phyloP scores from a whole-genome alignment of 2,329 filamentous ascomycete species.

The Trichoderma cornu-damae region DNA sequence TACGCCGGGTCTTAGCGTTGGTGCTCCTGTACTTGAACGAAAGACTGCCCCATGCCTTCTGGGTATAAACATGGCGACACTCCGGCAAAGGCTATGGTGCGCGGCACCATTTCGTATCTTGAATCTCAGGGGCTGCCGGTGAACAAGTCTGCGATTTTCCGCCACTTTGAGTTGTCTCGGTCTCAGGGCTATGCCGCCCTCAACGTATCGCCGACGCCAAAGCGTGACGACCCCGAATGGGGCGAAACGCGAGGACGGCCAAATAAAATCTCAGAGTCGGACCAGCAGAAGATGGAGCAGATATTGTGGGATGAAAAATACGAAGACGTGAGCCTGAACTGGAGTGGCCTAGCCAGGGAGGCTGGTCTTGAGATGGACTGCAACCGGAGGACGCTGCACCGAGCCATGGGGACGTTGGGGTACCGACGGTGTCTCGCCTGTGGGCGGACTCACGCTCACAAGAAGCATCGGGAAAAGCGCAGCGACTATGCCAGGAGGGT shows the following conservation, averaged over 20 bases:
- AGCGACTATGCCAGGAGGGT: conserved; percentile 33
- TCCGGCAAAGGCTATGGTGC: conserved; percentile 37
- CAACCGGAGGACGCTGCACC: conserved; percentile 34
- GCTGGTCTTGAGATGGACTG: conserved; percentile 32
- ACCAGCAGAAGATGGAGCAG: conserved; percentile 35
- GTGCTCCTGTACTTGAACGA: no score
- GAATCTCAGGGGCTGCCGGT: conserved; percentile 36
- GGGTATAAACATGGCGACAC: conserved; percentile 37
- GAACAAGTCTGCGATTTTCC: conserved; percentile 39
- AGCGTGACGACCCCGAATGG: conserved; percentile 36
- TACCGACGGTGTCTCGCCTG: conserved; percentile 35
- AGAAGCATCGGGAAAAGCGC: conserved; percentile 31
- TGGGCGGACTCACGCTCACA: conserved; percentile 29
- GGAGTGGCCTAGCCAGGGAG: conserved; percentile 32
- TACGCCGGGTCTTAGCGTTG: no score
- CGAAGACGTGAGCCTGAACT: conserved; percentile 32
- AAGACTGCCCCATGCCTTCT: conserved; percentile 8
- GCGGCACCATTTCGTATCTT: conserved; percentile 38
- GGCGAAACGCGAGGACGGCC: conserved; percentile 37
- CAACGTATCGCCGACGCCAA: conserved; percentile 29
- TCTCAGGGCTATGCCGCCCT: conserved; percentile 37
- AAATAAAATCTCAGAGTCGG: conserved; percentile 32
- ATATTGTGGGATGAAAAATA: conserved; percentile 36
- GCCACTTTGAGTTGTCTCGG: conserved; percentile 36
- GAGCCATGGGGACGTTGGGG: conserved; percentile 35